phyloP scores from a whole-genome alignment of 106 monocot genomes.

The Dendrobium huoshanense region DNA sequence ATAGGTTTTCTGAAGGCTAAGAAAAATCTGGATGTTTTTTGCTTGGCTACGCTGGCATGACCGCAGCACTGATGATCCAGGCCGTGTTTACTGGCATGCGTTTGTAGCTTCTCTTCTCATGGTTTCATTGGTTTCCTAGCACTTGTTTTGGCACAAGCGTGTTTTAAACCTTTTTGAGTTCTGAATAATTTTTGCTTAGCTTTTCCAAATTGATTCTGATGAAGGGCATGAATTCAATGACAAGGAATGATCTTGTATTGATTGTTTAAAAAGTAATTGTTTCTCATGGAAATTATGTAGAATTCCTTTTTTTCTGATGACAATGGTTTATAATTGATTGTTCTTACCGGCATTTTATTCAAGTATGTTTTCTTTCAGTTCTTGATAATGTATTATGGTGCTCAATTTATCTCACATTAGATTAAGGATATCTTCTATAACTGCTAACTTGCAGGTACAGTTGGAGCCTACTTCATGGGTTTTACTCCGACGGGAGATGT shows the following conservation, averaged over 20 bases:
- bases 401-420: not conserved
- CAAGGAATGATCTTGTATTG: too few relatives aligned
- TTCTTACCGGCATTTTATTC: not conserved
- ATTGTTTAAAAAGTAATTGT: not conserved
- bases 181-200: not conserved
- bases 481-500: constrained; percentile 37
- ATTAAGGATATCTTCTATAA: constrained; percentile 3
- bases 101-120: too few relatives aligned
- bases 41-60: not conserved
- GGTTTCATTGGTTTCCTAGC: too few relatives aligned
- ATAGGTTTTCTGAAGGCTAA: not conserved
- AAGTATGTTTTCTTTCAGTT: not conserved
- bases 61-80: not conserved
- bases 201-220: not conserved
- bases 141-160: too few relatives aligned
- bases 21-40: not conserved
- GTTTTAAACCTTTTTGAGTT: not conserved
- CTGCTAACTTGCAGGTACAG: constrained; percentile 60
- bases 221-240: not conserved
- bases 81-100: not conserved
- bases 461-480: constrained; percentile 84
- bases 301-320: not conserved
- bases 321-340: not conserved
- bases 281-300: not conserved
- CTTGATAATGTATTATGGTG: not conserved